These are phyloP conservation scores for Fusarium acutatum DNA, from an alignment of 2,329 filamentous ascomycete genomes.

Conservation along the genomic window DNA sequence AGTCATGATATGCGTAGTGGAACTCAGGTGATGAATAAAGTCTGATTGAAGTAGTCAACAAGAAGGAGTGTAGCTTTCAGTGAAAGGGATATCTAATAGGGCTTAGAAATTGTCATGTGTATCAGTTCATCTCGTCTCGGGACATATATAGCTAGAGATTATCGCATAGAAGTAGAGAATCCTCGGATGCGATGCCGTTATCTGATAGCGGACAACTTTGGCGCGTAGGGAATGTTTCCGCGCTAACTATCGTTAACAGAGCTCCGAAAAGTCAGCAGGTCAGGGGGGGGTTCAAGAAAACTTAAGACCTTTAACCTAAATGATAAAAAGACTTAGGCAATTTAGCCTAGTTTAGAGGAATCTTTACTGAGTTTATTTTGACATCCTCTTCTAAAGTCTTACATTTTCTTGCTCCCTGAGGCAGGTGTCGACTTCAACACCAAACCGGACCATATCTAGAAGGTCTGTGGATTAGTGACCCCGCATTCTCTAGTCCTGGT, in stretches of 20 bases:
- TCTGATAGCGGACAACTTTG: background rate
- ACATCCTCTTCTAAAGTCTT: too few species aligned
- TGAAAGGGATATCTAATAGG: background rate
- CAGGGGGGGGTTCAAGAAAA: too few species aligned
- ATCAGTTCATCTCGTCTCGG: background rate
- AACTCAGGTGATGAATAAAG: background rate
- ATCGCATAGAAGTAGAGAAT: too few species aligned
- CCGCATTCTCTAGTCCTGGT: background rate
- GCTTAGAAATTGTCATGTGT: accelerated
- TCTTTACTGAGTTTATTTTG: too few species aligned
- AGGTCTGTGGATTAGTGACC: background rate
- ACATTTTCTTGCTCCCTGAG: too few species aligned
- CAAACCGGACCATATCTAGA: background rate
- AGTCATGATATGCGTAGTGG: background rate
- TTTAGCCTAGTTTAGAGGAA: too few species aligned
- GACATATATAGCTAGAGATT: background rate
- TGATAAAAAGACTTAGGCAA: too few species aligned
- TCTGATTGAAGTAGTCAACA: background rate
- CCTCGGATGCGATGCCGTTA: background rate
- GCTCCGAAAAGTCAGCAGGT: background rate
- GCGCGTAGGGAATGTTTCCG: background rate
- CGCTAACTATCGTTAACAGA: background rate
- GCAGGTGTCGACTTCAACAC: background rate
- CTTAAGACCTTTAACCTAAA: too few species aligned
- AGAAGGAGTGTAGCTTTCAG: background rate